Base-by-base conservation (phyloP, 2,329 filamentous ascomycete species). In the Chalaropsis thielavioides region DNA sequence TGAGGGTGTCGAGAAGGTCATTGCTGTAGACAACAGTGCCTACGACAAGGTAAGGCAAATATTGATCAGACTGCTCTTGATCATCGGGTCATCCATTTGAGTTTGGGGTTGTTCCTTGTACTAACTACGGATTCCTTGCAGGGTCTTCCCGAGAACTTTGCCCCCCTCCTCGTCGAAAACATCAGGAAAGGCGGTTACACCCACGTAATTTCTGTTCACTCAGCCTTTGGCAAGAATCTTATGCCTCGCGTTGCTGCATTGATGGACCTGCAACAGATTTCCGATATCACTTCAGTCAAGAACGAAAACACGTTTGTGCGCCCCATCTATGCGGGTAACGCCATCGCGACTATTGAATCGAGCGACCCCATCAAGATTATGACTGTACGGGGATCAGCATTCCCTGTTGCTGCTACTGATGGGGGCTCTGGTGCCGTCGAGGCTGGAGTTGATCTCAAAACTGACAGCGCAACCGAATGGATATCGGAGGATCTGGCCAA, bases 281-380 rank as follows among this genome's bases (percentile, higher is more conserved):
- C 92, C 56, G 94, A 99, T 74, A 89, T 97, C 70, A 96, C 86
- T 19, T 81, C 77, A 0, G 88, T 99, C 72, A 85, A 96, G 76
- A 84, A 84, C 75, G 92, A 96, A 75, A 92, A 92, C 75, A 96
- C 90, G 13, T 99, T 99, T 72, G 88, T 96, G 64, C 88, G 94
- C 66, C 92, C 94, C 35, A 96, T 99, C 72, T 99, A 99, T 75
- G 94, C 94, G 66, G 94, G 94, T 64, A 99, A 99, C 73, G 94
- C 92, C 60, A 96, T 99, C 72, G 84, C 95, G 43, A 99, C 94
- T 10, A 92, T 99, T 67, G 89, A 97, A 76, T 96, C 91, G 2
- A 83, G 83, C 68, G 94, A 99, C 72, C 74, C 81, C 17, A 83
- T 90, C 74, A 99, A 97, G 78, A 74, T 97, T 64, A 83, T 99